These are phyloP conservation scores for Sambucus nigra DNA, from an alignment of 129 eudicot species.

Conservation along the genomic window DNA sequence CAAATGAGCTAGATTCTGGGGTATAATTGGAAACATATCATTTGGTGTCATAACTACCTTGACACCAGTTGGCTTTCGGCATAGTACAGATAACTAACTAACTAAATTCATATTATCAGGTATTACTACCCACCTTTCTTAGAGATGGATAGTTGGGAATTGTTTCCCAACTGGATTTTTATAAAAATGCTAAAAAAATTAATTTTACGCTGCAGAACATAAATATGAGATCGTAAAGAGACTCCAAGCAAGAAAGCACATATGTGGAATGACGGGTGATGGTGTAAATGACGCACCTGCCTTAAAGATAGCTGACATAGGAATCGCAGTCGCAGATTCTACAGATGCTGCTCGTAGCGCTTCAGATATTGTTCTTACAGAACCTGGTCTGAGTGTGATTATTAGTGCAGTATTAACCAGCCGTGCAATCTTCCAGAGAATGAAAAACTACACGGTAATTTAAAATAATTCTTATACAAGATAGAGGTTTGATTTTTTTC, in stretches of 20 bases:
- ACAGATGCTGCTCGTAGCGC: slow-evolving; percentile 50
- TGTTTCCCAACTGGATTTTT: too few species aligned
- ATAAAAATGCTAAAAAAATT: too few species aligned
- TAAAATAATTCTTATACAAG: not conserved
- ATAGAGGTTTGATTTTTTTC: not conserved
- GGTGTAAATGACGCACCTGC: slow-evolving; percentile 50
- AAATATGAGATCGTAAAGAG: slow-evolving; percentile 35
- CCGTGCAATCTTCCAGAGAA: slow-evolving; percentile 42
- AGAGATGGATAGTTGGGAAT: too few species aligned
- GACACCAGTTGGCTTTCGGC: too few species aligned
- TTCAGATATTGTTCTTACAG: slow-evolving; percentile 42
- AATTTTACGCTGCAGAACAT: slow-evolving; percentile 36
- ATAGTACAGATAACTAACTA: too few species aligned
- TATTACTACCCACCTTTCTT: too few species aligned
- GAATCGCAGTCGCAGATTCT: slow-evolving; percentile 38
- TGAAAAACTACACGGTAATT: slow-evolving; percentile 44
- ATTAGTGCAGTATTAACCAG: slow-evolving; percentile 46
- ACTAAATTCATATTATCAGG: too few species aligned
- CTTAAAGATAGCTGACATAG: slow-evolving; percentile 35
- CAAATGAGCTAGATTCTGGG: too few species aligned
- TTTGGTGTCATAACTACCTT: too few species aligned
- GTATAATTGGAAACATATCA: too few species aligned
- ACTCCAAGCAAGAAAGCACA: slow-evolving; percentile 35
- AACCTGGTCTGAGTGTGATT: slow-evolving; percentile 43
- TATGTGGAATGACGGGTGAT: slow-evolving; percentile 50